These are phyloP conservation scores for Ramichloridium luteum DNA, from an alignment of 2,329 filamentous ascomycete species.

Conservation along the genomic window DNA sequence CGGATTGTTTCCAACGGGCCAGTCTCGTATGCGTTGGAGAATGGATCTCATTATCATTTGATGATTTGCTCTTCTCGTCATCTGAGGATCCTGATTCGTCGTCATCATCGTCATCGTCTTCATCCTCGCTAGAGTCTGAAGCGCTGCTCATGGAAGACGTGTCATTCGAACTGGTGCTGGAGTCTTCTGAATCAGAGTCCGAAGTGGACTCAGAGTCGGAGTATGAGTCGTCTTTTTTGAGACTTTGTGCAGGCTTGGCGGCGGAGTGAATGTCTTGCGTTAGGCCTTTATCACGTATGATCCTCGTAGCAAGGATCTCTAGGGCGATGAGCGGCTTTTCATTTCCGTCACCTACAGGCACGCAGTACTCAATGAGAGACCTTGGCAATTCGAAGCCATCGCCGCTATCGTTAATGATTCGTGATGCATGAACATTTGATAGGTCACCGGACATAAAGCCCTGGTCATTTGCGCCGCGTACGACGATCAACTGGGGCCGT, in stretches of 20 bases:
- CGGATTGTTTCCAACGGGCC: constrained; percentile 24
- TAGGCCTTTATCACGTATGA: constrained; percentile 28
- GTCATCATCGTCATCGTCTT: constrained; percentile 7
- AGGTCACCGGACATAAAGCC: constrained; percentile 14
- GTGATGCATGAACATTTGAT: no score
- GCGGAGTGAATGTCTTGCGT: constrained; percentile 17
- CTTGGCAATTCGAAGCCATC: constrained; percentile 45
- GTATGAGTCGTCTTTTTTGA: constrained; percentile 5
- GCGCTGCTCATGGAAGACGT: constrained; percentile 1
- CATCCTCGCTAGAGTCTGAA: constrained; percentile 3
- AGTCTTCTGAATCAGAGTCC: constrained; percentile 10
- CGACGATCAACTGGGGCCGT: constrained; percentile 62
- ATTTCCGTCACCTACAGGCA: constrained; percentile 39
- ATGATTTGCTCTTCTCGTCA: not conserved
- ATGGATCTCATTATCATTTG: no score
- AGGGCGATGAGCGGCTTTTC: constrained; percentile 69
- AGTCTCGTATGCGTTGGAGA: constrained; percentile 13
- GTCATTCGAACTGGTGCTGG: constrained; percentile 4
- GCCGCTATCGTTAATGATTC: constrained; percentile 19
- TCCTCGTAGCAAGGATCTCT: constrained; percentile 52
- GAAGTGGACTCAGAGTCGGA: constrained; percentile 11
- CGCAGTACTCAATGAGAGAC: constrained; percentile 34
- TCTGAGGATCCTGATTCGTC: constrained; percentile 5
- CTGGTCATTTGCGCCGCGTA: constrained; percentile 43
- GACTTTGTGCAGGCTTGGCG: constrained; percentile 5